Percentiles rank a stretch among this genome's conserved stretches.
Conservation (phyloP, 305 asterid species). For the Ilex paraguariensis region DNA sequence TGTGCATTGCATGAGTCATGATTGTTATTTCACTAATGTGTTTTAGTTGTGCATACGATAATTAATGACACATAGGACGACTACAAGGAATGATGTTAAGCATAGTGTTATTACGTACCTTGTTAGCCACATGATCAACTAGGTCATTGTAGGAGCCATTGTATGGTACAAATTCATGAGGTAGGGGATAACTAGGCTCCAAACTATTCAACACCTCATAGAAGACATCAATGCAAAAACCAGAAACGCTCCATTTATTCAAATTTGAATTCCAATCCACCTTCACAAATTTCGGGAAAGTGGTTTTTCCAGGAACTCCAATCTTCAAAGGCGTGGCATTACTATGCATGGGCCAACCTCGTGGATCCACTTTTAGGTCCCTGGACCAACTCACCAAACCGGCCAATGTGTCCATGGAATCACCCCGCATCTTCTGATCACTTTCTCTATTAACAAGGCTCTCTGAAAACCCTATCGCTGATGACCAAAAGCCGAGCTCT, state of each 20-base stretch:
- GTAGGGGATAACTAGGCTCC: conserved; percentile 20
- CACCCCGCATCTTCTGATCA: neutral
- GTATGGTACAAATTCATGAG: conserved; percentile 21
- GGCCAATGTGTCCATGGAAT: conserved; percentile 7
- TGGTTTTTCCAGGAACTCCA: conserved; percentile 27
- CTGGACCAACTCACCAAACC: conserved; percentile 32
- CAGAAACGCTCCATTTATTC: conserved; percentile 5
- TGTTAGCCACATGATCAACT: conserved; percentile 17
- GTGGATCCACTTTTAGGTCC: conserved; percentile 26
- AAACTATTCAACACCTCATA: conserved; percentile 16
- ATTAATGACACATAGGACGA: too few species aligned
- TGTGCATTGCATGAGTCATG: too few species aligned
- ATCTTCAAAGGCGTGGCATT: conserved; percentile 23
- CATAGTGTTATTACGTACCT: conserved; percentile 14
- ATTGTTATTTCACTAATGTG: neutral
- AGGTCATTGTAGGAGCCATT: conserved; percentile 24
- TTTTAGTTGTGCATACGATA: neutral
- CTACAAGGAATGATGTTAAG: too few species aligned
- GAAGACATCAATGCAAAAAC: conserved; percentile 37
- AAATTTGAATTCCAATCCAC: conserved; percentile 8
- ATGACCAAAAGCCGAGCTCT: conserved; percentile 32
- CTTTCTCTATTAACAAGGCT: neutral
- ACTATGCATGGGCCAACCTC: conserved; percentile 36
- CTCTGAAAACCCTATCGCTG: conserved; percentile 16
- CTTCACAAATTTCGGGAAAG: conserved; percentile 24